These are phyloP conservation scores for Ceratobasidium sp. DNA, from an alignment of 1,284 basidiomycete genomes.

Conservation along the genomic window DNA sequence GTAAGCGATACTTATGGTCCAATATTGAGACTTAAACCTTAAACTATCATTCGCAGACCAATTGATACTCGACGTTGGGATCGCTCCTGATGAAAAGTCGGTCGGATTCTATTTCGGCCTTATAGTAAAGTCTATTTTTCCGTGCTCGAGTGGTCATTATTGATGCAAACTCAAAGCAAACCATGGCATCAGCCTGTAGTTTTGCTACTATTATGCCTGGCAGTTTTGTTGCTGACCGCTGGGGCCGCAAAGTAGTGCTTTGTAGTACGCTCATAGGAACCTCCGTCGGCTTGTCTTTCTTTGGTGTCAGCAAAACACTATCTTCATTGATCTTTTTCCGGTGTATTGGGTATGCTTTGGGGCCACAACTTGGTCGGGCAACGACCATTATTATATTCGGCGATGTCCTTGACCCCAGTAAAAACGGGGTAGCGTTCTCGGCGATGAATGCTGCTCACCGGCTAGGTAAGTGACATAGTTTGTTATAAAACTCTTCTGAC, in stretches of 20 bases:
- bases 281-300: conserved; percentile 13
- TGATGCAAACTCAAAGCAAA: conserved; percentile 14
- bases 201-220: conserved; percentile 20
- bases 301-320: conserved; percentile 11
- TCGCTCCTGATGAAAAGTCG: conserved; percentile 18
- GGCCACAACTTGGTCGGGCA: conserved; percentile 22
- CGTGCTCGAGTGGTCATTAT: background rate
- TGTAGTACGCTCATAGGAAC: conserved; percentile 15
- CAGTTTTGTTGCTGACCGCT: conserved; percentile 20
- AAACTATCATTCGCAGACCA: conserved; percentile 8
- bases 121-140: background rate
- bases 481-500: background rate
- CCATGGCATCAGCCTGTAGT: conserved; percentile 30
- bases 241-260: conserved; percentile 22
- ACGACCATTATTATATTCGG: conserved; percentile 16
- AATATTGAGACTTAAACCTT: background rate
- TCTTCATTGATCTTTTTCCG: conserved; percentile 13
- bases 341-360: conserved; percentile 25
- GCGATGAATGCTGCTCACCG: conserved; percentile 32
- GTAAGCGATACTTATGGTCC: background rate
- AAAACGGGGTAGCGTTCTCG: conserved; percentile 12
- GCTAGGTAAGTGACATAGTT: background rate
- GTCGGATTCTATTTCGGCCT: conserved; percentile 32
- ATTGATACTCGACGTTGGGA: conserved; percentile 24
- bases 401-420: conserved; percentile 3